A percentile compares a stretch with the other conserved stretches of the same genome.
phyloP scores from a whole-genome alignment of 768 basidiomycete species.

The Termitomyces sp. region DNA sequence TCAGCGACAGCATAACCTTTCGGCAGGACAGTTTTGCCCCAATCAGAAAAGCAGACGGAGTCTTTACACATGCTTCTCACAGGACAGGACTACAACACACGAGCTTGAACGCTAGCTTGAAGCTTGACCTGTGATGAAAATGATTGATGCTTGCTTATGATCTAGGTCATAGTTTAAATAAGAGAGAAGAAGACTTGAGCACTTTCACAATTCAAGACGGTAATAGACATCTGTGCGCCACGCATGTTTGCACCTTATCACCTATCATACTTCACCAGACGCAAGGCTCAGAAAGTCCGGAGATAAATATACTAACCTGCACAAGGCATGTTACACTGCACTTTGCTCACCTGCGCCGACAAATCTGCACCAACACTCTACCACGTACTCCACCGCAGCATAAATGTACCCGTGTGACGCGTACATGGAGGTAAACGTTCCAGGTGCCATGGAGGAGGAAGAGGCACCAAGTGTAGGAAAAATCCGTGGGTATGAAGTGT shows the following conservation, averaged over 20 bases:
- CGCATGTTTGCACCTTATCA: constrained; percentile 23
- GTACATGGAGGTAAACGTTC: constrained; percentile 23
- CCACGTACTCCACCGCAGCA: constrained; percentile 29
- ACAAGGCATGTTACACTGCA: constrained; percentile 25
- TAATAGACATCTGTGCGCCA: constrained; percentile 26
- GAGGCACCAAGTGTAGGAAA: constrained; percentile 18
- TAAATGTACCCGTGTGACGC: constrained; percentile 20
- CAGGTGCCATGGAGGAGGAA: constrained; percentile 23
- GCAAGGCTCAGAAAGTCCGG: not conserved
- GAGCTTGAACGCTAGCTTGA: too few relatives aligned
- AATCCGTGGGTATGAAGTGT: constrained; percentile 20
- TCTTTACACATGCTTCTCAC: not conserved
- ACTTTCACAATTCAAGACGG: not conserved
- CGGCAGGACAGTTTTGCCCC: too few relatives aligned
- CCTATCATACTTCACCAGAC: constrained; percentile 11
- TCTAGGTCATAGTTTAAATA: too few relatives aligned
- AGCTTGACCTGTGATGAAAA: not conserved
- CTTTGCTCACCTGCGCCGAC: constrained; percentile 16
- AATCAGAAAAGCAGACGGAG: not conserved
- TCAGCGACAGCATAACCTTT: too few relatives aligned
- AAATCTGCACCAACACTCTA: constrained; percentile 29
- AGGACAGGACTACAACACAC: too few relatives aligned
- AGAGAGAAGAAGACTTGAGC: too few relatives aligned
- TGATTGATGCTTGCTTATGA: not conserved
- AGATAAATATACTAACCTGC: constrained; percentile 19